A percentile compares a stretch with the other conserved stretches of the same genome.
phyloP scores from a whole-genome alignment of 768 basidiomycete genomes.

The Gloeopeniophorella convolvens region DNA sequence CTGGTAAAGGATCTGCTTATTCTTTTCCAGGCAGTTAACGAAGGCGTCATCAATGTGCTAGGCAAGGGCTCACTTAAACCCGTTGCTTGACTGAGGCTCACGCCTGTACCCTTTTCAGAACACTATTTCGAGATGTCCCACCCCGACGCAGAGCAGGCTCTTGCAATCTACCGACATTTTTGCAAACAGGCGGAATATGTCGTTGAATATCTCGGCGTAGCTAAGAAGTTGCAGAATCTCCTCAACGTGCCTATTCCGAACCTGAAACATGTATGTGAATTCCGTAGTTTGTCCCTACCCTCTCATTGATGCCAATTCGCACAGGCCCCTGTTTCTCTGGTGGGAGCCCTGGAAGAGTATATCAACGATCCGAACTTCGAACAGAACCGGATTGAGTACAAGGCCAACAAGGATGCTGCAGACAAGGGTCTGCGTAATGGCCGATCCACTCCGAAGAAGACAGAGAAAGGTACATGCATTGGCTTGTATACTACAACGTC shows the following conservation, averaged over 20 bases:
- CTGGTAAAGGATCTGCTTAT: constrained; percentile 94
- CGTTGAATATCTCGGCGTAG: constrained; percentile 87
- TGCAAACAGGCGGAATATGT: constrained; percentile 90
- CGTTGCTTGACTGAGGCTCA: too few relatives aligned
- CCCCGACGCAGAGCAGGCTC: constrained; percentile 79
- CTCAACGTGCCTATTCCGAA: constrained; percentile 93
- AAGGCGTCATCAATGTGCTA: constrained; percentile 80
- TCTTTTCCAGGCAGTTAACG: constrained; percentile 93
- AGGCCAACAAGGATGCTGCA: constrained; percentile 62
- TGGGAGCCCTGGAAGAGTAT: constrained; percentile 90
- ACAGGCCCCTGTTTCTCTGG: constrained; percentile 92
- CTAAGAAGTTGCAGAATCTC: constrained; percentile 87
- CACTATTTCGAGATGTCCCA: constrained; percentile 99
- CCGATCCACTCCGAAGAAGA: constrained; percentile 17
- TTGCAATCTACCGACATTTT: constrained; percentile 87
- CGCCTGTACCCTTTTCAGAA: constrained; percentile 41
- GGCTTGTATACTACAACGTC: background rate
- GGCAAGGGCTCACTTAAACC: too few relatives aligned
- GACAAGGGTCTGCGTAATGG: constrained; percentile 36
- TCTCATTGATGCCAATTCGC: background rate
- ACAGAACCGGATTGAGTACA: constrained; percentile 90
- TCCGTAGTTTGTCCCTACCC: background rate
- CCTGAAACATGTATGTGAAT: constrained; percentile 68
- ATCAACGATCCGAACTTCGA: constrained; percentile 96
- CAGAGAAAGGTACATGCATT: constrained; percentile 28